phyloP scores from a whole-genome alignment of 2,329 filamentous ascomycete species.

The Aciculosporium take region DNA sequence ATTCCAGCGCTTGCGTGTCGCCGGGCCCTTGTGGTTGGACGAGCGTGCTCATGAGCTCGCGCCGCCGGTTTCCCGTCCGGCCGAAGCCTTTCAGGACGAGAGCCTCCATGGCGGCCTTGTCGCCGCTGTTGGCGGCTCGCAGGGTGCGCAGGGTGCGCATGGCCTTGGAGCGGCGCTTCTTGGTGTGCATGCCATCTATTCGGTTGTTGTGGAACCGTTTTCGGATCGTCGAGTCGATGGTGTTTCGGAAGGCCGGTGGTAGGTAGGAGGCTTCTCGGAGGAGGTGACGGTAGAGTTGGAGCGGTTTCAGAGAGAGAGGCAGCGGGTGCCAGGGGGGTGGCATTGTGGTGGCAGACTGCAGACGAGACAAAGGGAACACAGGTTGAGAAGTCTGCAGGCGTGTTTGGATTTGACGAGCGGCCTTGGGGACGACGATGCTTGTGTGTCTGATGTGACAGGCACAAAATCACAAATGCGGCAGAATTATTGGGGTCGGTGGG shows the following conservation, averaged over 20 bases:
- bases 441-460: too few relatives aligned
- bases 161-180: slow-evolving; percentile 25
- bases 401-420: too few relatives aligned
- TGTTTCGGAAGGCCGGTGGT: slow-evolving; percentile 33
- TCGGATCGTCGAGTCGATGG: slow-evolving; percentile 28
- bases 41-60: slow-evolving; percentile 30
- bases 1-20: slow-evolving; percentile 27
- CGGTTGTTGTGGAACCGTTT: slow-evolving; percentile 30
- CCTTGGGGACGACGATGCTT: not conserved
- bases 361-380: not conserved
- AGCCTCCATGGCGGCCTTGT: slow-evolving; percentile 29
- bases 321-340: slow-evolving; percentile 15
- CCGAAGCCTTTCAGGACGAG: slow-evolving; percentile 39
- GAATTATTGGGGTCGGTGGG: too few relatives aligned
- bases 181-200: slow-evolving; percentile 14
- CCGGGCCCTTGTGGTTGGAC: slow-evolving; percentile 21
- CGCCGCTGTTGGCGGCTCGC: slow-evolving; percentile 38
- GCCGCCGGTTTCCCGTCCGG: slow-evolving; percentile 35
- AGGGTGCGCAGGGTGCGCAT: slow-evolving; percentile 31
- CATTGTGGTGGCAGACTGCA: slow-evolving; percentile 10
- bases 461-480: too few relatives aligned
- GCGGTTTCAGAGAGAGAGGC: slow-evolving; percentile 13
- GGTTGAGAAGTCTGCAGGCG: too few relatives aligned
- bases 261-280: slow-evolving; percentile 49
- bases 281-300: slow-evolving; percentile 41